A percentile compares a stretch with the other conserved stretches of the same genome.
These are phyloP conservation scores for Pseudogymnoascus sp. DNA, from an alignment of 2,329 filamentous ascomycete genomes.

Conservation along the genomic window DNA sequence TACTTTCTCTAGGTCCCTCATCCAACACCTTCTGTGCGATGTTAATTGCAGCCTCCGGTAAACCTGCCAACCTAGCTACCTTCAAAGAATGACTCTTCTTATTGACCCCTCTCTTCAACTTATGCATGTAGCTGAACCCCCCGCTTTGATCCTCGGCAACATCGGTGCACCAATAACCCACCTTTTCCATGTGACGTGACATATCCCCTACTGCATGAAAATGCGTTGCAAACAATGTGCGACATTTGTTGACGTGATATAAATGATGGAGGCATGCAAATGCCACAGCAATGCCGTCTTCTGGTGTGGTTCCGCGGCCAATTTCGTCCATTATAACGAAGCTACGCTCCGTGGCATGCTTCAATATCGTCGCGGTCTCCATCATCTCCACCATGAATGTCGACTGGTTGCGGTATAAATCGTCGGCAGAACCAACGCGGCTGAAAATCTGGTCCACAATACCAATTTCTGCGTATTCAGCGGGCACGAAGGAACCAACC, in stretches of 20 bases:
- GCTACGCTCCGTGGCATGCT: conserved; percentile 70
- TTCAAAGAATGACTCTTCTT: conserved; percentile 84
- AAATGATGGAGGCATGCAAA: conserved; percentile 84
- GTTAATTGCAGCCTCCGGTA: conserved; percentile 65
- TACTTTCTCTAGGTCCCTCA: neutral
- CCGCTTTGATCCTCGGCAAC: conserved; percentile 62
- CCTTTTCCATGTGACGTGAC: conserved; percentile 41
- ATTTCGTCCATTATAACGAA: conserved; percentile 99
- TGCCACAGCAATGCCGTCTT: conserved; percentile 83
- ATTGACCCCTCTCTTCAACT: conserved; percentile 74
- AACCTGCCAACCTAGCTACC: conserved; percentile 78
- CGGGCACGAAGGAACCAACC: conserved; percentile 86
- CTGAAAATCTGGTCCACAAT: conserved; percentile 95
- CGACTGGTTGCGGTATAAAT: conserved; percentile 87
- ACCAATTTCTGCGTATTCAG: conserved; percentile 75
- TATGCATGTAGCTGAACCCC: conserved; percentile 82
- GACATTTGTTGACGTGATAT: conserved; percentile 66
- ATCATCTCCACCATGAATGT: conserved; percentile 99
- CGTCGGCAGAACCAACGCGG: conserved; percentile 87
- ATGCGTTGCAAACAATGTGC: conserved; percentile 88
- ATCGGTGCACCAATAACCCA: conserved; percentile 71
- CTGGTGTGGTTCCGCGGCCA: conserved; percentile 84
- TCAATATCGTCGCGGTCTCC: conserved; percentile 85
- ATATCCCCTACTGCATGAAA: conserved; percentile 82
- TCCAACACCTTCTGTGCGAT: conserved; percentile 44